phyloP scores from a whole-genome alignment of 345 rosid genomes.

The Moringa oleifera region DNA sequence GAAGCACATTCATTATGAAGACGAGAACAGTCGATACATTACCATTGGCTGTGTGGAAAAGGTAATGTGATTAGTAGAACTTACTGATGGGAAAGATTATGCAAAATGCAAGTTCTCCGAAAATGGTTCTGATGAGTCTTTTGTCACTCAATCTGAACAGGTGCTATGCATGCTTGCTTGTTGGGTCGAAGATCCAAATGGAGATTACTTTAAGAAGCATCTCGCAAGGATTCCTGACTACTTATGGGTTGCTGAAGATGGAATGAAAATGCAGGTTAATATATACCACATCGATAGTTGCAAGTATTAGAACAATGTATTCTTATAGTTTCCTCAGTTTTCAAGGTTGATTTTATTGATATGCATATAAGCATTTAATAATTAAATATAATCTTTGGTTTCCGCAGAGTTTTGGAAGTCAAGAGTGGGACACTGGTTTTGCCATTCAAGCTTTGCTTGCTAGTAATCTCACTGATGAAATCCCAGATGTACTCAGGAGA shows the following conservation, averaged over 20 bases:
- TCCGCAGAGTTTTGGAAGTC: constrained; percentile 85
- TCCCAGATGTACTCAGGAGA: constrained; percentile 47
- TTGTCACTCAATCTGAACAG: constrained; percentile 14
- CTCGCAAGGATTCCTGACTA: constrained; percentile 71
- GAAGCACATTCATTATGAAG: constrained; percentile 65
- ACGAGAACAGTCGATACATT: constrained; percentile 59
- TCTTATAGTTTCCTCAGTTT: neutral
- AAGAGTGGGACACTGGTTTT: constrained; percentile 69
- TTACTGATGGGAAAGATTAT: neutral
- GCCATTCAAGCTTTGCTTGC: constrained; percentile 76
- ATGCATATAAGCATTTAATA: neutral
- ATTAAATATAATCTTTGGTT: too few relatives aligned
- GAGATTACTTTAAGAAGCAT: constrained; percentile 66
- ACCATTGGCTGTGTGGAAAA: constrained; percentile 60
- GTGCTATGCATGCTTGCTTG: constrained; percentile 65
- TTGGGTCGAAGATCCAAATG: constrained; percentile 77
- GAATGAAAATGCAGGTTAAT: constrained; percentile 74
- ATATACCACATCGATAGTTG: neutral
- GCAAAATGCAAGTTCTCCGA: neutral
- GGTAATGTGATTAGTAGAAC: constrained; percentile 22
- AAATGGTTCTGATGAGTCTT: constrained; percentile 4
- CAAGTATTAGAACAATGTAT: neutral
- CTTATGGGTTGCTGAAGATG: constrained; percentile 92
- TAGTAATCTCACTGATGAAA: constrained; percentile 44
- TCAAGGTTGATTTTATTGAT: neutral